These are phyloP conservation scores for Xylaria sp. DNA, from an alignment of 2,329 filamentous ascomycete genomes.

Conservation along the genomic window DNA sequence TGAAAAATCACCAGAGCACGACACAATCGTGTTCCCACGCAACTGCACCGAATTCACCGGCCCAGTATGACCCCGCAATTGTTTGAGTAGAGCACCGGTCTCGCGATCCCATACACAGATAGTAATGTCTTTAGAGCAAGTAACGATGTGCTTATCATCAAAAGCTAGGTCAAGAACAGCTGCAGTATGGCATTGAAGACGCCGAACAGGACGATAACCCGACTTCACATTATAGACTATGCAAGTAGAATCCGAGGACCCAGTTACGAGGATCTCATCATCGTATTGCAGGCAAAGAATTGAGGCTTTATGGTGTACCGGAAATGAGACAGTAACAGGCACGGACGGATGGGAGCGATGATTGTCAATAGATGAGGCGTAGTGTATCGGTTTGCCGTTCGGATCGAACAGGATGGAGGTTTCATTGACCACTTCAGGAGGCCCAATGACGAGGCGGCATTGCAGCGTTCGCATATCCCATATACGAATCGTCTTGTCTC, in stretches of 20 bases:
- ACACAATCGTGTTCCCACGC: constrained; percentile 90
- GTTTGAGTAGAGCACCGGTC: constrained; percentile 79
- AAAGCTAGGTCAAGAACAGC: constrained; percentile 95
- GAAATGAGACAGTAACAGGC: constrained; percentile 67
- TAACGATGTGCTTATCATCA: constrained; percentile 91
- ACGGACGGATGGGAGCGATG: constrained; percentile 59
- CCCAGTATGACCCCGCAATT: constrained; percentile 85
- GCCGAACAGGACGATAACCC: constrained; percentile 81
- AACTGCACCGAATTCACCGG: constrained; percentile 98
- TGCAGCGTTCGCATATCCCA: constrained; percentile 94
- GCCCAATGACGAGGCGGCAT: constrained; percentile 88
- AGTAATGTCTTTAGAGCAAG: constrained; percentile 93
- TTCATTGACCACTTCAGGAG: constrained; percentile 71
- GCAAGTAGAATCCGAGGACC: constrained; percentile 90
- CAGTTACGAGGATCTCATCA: constrained; percentile 90
- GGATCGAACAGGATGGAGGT: constrained; percentile 63
- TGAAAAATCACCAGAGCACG: constrained; percentile 90
- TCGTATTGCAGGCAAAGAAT: constrained; percentile 97
- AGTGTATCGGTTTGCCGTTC: constrained; percentile 64
- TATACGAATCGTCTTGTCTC: constrained; percentile 93
- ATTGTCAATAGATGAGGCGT: constrained; percentile 65
- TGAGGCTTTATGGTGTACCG: constrained; percentile 84
- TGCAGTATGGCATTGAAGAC: constrained; percentile 81
- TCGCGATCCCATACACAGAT: constrained; percentile 95
- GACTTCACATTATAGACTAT: constrained; percentile 89